phyloP scores from a whole-genome alignment of 2,329 filamentous ascomycete genomes.

The Phialophora tarda region DNA sequence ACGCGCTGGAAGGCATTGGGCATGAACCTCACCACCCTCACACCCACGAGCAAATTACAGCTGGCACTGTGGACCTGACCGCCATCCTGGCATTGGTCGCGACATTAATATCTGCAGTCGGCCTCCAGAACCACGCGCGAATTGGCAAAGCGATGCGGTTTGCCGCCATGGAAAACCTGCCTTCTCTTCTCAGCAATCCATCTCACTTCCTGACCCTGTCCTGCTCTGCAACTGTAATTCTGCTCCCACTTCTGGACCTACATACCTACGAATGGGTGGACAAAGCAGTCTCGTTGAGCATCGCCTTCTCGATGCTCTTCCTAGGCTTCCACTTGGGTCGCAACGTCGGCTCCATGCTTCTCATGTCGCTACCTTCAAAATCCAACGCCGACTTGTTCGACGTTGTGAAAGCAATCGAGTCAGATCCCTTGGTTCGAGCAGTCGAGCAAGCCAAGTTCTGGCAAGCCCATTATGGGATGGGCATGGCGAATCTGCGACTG shows the following conservation, averaged over 20 bases:
- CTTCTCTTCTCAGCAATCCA: constrained; percentile 88
- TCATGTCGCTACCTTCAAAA: constrained; percentile 80
- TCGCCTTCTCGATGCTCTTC: constrained; percentile 85
- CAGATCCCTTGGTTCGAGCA: constrained; percentile 73
- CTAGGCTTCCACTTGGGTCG: constrained; percentile 83
- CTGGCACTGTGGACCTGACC: constrained; percentile 80
- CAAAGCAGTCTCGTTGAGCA: constrained; percentile 76
- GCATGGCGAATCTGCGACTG: constrained; percentile 91
- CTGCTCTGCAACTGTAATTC: constrained; percentile 78
- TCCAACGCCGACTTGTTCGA: constrained; percentile 64
- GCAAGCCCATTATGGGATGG: constrained; percentile 97
- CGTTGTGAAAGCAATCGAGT: constrained; percentile 83
- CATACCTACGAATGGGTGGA: constrained; percentile 85
- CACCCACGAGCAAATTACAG: constrained; percentile 68
- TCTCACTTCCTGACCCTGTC: constrained; percentile 93
- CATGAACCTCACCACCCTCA: constrained; percentile 77
- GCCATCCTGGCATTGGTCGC: constrained; percentile 80
- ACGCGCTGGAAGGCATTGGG: constrained; percentile 76
- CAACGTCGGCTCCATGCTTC: constrained; percentile 87
- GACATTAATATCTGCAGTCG: constrained; percentile 84
- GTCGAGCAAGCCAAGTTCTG: constrained; percentile 95
- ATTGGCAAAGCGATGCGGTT: constrained; percentile 92
- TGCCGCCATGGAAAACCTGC: constrained; percentile 78
- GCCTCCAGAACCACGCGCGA: constrained; percentile 85
- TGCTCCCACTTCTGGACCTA: constrained; percentile 81